Evolutionary conservation across 1,284 basidiomycete species (phyloP), one percentile per base, ranked within the genome.

Genomic region (Sporisorium exsertum): DNA sequence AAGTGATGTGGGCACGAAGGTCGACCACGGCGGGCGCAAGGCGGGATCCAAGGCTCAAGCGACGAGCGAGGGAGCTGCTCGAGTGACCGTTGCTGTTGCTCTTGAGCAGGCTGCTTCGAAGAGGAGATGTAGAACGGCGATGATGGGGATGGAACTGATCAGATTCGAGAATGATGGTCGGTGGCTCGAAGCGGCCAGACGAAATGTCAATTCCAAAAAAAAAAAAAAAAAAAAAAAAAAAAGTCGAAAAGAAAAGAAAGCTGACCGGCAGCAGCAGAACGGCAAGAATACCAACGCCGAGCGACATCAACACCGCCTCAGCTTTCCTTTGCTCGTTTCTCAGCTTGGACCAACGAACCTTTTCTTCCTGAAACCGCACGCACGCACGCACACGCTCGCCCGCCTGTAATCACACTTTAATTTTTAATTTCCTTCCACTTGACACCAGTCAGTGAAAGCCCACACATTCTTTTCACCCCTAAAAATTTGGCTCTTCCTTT

Each of bases 311-410:
- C 51, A 35, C 51, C 33, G 51, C 51, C 51, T 40, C 32, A 37
- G 51, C 51, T 35, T 27, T 40, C 27, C 5, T 26, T 13, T 45
- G 53, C 32, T 8, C 24, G 24, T 16, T 9, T 9, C 12, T 9
- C 43, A 45, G 52, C 52, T 26, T 29, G 22, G 52, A 42, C 52
- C 40, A 40, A 40, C 37, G 16, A 12, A 20, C n/a, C 54, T 43
- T 32, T 27, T 56, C 50, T 51, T 10, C 29, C 13, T 51, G 52
- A 54, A 42, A 54, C 29, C 52, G 42, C n/a, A n/a, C 52, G 33
- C 18, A 33, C 9, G 37, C 33, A 26, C 37, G 24, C 52, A 26
- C 51, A 9, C 47, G 10, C 33, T 16, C 22, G 40, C 26, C 13
- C 27, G 26, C 29, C 26, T 5, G 16, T 16, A 43, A 15, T 45